Base-by-base conservation (phyloP, 306 rosid species). In the Trichosanthes cucumerina region DNA sequence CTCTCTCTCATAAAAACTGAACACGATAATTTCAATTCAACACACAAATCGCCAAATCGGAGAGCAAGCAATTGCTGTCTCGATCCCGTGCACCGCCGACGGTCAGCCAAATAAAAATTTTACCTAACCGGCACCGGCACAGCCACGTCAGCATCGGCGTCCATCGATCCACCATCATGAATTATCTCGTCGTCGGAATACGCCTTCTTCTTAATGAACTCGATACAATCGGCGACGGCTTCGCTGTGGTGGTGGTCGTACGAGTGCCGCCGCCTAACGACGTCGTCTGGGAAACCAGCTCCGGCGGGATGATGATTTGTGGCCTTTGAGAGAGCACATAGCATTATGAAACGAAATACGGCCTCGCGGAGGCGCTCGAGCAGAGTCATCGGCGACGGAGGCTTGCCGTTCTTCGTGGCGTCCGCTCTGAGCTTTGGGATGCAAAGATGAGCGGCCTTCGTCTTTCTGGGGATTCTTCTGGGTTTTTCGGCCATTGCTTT, bases 141-240 rank as follows among this genome's bases (percentile, higher is more conserved):
- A n/a, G 28, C 43, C 53, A 72, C 36, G 71, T 86, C 83, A 0
- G 82, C 50, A 7, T 47, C 59, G 0, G 21, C 38, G 56, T 70
- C 76, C 19, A 24, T 18, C 2, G 86, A 81, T 52, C 77, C 79
- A 66, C 81, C 57, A 7, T 24, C 4, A 66, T n/a, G 31, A 56
- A 31, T 62, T 1, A 31, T 7, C 3, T 74, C 78, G 4, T 78
- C 81, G 23, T 85, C 88, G 6, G 84, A 23, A 4, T 79, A 72
- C 2, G 95, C 89, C 65, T 84, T 94, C 76, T 87, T 87, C 91
- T 90, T 94, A 57, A 94, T 92, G 65, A 94, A 94, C 84, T 94
- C 96, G 7, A 94, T 94, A 87, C 97, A 94, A 50, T 94, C 97
- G 9, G 96, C 92, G 1, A 92, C 97, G 5, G 96, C 98, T 87